Base-by-base conservation (phyloP, 2,329 filamentous ascomycete species). In the Colletotrichum abscissum region DNA sequence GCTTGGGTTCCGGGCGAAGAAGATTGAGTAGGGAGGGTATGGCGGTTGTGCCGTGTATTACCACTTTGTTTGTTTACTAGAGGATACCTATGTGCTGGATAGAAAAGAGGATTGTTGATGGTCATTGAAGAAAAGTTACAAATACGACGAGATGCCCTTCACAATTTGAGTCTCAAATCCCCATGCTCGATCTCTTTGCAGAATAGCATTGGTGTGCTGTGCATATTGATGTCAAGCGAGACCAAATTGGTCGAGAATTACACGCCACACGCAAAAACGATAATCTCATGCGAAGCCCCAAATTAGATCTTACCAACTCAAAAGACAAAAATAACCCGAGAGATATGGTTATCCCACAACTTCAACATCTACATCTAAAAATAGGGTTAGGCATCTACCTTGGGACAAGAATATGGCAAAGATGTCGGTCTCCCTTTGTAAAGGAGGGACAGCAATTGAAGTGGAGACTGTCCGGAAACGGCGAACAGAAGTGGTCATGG, bases 1-100 rank as follows among this genome's bases (percentile, higher is more conserved):
- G 26, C 46, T 88, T 11, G 86, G 87, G 2, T 89, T 87, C 77
- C 80, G 84, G 71, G 79, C 80, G 42, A 80, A 76, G 73, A 77
- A 67, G 76, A 76, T 81, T 69, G 70, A 68, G 59, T 63, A 49
- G 24, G 11, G 33, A 26, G 33, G 11, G 33, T 6, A 4, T 42
- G 38, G 38, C 16, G 14, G 38, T 42, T 42, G 38, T 16, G 38
- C 38, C 19, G 19, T 49, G 42, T 49, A 49, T 49, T 9, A 49
- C 19, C 42, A 49, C 19, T 49, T 46, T 49, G 6, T 49, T 49
- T 19, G 8, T 2, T 49, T 19, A 49, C 6, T n/a, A 49, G 42
- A 49, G 14, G 22, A 52, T 57, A 65, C 24, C 38, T 11, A 38
- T 42, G 56, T 28, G 22, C 52, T 55, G 16, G 1, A 28, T 14